phyloP scores from a whole-genome alignment of 768 basidiomycete genomes.

The Leccinum boreale region DNA sequence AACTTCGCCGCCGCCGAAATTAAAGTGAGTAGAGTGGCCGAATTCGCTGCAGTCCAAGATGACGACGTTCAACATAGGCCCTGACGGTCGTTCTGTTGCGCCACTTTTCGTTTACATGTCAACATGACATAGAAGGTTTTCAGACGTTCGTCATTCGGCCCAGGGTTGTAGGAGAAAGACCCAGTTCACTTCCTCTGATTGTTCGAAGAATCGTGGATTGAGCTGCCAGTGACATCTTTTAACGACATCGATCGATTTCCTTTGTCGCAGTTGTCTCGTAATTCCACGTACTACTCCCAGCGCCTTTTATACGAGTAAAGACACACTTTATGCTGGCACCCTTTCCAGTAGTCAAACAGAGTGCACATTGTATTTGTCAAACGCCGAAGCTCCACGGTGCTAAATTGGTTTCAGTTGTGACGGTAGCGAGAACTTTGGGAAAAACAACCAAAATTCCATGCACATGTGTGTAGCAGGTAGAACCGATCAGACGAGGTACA shows the following conservation, averaged over 20 bases:
- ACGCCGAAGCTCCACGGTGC: not conserved
- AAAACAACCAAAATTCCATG: not conserved
- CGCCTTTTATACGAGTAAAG: not conserved
- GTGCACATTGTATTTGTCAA: not conserved
- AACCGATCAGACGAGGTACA: not conserved
- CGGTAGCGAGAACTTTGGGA: not conserved
- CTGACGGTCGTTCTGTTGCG: slow-evolving; percentile 49
- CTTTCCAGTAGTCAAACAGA: not conserved
- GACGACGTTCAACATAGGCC: slow-evolving; percentile 20
- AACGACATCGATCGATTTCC: not conserved
- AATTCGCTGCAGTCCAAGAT: slow-evolving; percentile 19
- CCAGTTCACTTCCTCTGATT: slow-evolving; percentile 55
- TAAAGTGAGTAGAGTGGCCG: slow-evolving; percentile 38
- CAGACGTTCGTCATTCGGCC: slow-evolving; percentile 66
- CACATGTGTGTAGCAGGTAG: not conserved
- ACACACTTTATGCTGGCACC: not conserved
- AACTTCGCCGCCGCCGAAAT: slow-evolving; percentile 58
- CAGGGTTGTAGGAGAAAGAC: slow-evolving; percentile 47
- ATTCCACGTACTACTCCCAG: not conserved
- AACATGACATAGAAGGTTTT: slow-evolving; percentile 55
- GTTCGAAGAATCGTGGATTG: slow-evolving; percentile 33
- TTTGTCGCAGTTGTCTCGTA: not conserved
- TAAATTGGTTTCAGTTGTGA: not conserved
- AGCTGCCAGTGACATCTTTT: slow-evolving; percentile 1
- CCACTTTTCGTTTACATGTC: slow-evolving; percentile 52